phyloP scores from a whole-genome alignment of 192 early-diverging fungal species.

The Coemansia sp. region DNA sequence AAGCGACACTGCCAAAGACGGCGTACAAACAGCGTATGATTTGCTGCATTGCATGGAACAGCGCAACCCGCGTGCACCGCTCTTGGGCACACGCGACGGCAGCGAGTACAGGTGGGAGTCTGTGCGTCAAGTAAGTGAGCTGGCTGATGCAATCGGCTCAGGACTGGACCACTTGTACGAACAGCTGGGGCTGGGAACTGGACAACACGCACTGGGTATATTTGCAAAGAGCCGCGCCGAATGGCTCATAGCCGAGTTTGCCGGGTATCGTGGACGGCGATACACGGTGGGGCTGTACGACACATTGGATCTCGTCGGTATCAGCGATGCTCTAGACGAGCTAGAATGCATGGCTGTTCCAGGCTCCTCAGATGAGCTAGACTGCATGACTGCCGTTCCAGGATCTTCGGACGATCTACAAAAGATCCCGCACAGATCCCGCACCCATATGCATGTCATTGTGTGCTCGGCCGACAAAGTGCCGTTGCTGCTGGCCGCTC shows the following conservation, averaged over 20 bases:
- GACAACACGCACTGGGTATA: conserved; percentile 58
- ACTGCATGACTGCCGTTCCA: too few relatives aligned
- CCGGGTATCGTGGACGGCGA: conserved; percentile 58
- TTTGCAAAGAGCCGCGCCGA: conserved; percentile 73
- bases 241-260: conserved; percentile 70
- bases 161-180: conserved; percentile 65
- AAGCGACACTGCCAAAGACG: conserved; percentile 14
- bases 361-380: too few relatives aligned
- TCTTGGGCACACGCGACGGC: conserved; percentile 63
- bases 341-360: conserved; percentile 1
- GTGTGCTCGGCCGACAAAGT: conserved; percentile 62
- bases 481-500: conserved; percentile 56
- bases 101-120: conserved; percentile 68
- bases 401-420: too few relatives aligned
- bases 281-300: conserved; percentile 81
- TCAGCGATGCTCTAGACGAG: conserved; percentile 77
- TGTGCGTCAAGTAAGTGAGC: conserved; percentile 60
- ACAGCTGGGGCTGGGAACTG: conserved; percentile 18
- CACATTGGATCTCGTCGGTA: conserved; percentile 81
- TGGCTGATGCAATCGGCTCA: conserved; percentile 62
- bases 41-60: conserved; percentile 47
- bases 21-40: conserved; percentile 34
- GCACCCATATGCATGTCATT: conserved; percentile 39
- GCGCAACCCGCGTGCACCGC: conserved; percentile 57
- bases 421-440: not conserved